A percentile compares a stretch with the other conserved stretches of the same genome.
Evolutionary conservation across 345 rosid species (phyloP).

Genomic region (Syzygium jambos): DNA sequence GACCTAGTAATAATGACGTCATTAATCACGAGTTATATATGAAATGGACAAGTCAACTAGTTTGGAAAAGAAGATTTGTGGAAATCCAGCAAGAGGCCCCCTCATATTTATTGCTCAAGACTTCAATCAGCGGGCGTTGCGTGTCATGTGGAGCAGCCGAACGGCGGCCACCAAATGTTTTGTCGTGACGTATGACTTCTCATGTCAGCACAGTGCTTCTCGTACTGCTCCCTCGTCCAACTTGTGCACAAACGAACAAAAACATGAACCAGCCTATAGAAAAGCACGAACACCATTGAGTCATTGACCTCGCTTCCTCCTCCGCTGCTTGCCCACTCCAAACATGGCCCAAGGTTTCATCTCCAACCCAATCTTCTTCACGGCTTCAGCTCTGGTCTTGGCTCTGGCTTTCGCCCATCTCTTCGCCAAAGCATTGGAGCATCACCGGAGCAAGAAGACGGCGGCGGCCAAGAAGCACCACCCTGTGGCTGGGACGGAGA

Average conservation of each 20-base stretch:
- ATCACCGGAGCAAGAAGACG: not conserved
- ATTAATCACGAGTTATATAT: no score
- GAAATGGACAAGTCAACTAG: no score
- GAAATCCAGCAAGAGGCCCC: no score
- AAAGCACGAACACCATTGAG: not conserved
- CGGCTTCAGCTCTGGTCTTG: conserved; percentile 9
- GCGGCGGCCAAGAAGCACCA: conserved; percentile 2
- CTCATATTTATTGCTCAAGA: no score
- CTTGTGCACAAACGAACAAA: no score
- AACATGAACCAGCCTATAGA: not conserved
- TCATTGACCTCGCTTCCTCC: not conserved
- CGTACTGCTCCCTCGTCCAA: not conserved
- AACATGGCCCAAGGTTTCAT: not conserved
- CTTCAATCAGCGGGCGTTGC: not conserved
- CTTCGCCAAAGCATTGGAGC: not conserved
- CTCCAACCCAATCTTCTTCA: not conserved
- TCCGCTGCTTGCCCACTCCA: not conserved
- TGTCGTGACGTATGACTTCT: no score
- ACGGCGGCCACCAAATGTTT: no score
- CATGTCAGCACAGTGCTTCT: no score
- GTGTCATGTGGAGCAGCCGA: no score
- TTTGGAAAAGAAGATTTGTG: no score
- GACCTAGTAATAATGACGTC: no score
- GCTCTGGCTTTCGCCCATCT: not conserved
- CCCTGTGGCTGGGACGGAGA: no score